Base-by-base conservation (phyloP, 2,329 filamentous ascomycete genomes). In the Blastomyces gilchristii region DNA sequence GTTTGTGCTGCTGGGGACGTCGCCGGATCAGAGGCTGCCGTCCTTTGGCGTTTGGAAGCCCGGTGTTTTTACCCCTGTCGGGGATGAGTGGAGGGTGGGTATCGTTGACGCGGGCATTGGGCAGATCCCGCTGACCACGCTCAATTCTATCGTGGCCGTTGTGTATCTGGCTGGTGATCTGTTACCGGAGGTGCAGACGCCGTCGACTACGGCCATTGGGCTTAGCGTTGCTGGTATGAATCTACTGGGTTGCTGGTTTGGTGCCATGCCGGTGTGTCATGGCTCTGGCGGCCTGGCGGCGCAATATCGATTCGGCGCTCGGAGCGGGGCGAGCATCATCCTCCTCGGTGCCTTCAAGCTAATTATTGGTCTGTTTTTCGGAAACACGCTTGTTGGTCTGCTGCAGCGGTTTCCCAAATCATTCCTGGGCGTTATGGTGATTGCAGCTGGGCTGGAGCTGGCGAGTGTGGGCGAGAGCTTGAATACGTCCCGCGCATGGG, bases 201-300 rank as follows among this genome's bases (percentile, higher is more conserved):
- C 91, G 0, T 85, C 85, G 0, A 87, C 91, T 6, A 93, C 90
- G 0, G 81, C 86, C 0, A 80, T 97, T 39, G 93, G 92, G 1
- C 73, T 92, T 64, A 96, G 90, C 62, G 90, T 97, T 3, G 87
- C 87, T 0, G 70, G 80, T 1, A 95, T 96, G 85, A 97, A 97
- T 72, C 78, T 97, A 3, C 74, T 88, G 0, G 88, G 89, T 18
- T 92, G 90, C 70, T 96, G 90, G 89, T 95, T 96, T 70, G 92
- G 92, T 58, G 89, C 88, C 5, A 97, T 97, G 94, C 94, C 93
- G 2, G 86, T 94, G 3, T 97, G 94, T 71, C 94, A 97, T 72
- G 93, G 93, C 5, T 91, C 91, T 0, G 93, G 93, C 2, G 93
- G 93, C 0, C 80, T 97, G 0, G 94, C 94, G 5, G 94, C 89